phyloP scores from a whole-genome alignment of 495 filamentous ascomycete genomes.

The Xylaria castorea region DNA sequence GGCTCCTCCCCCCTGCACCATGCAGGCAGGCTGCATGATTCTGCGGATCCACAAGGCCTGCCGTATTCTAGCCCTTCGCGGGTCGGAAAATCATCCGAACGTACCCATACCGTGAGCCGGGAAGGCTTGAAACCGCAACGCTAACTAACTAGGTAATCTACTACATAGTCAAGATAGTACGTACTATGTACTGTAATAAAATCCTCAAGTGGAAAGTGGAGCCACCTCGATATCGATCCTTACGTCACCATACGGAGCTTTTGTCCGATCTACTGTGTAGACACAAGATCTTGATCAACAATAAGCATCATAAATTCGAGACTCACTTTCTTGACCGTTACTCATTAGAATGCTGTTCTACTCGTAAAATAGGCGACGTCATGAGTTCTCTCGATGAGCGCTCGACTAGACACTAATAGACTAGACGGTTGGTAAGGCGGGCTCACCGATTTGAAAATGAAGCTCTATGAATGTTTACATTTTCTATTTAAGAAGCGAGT shows the following conservation, averaged over 20 bases:
- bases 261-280: not conserved
- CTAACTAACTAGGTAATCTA: too few species aligned
- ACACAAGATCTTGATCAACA: not conserved
- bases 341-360: not conserved
- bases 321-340: not conserved
- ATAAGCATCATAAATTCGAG: not conserved
- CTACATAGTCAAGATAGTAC: too few species aligned
- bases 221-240: not conserved
- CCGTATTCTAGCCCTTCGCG: not conserved
- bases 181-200: too few species aligned
- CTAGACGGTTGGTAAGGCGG: not conserved
- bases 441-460: not conserved
- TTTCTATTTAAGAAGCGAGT: not conserved
- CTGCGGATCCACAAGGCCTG: not conserved
- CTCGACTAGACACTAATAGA: not conserved
- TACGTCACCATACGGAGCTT: constrained; percentile 21
- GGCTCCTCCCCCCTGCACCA: not conserved
- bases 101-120: too few species aligned
- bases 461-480: not conserved
- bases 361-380: constrained; percentile 13
- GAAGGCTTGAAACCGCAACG: too few species aligned
- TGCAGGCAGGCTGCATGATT: not conserved
- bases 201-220: too few species aligned
- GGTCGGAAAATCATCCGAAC: not conserved
- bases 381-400: constrained; percentile 23